Evolutionary conservation across 768 basidiomycete genomes (phyloP), one percentile per base, ranked within the genome.

Genomic region (Dacryopinax primogenitus): DNA sequence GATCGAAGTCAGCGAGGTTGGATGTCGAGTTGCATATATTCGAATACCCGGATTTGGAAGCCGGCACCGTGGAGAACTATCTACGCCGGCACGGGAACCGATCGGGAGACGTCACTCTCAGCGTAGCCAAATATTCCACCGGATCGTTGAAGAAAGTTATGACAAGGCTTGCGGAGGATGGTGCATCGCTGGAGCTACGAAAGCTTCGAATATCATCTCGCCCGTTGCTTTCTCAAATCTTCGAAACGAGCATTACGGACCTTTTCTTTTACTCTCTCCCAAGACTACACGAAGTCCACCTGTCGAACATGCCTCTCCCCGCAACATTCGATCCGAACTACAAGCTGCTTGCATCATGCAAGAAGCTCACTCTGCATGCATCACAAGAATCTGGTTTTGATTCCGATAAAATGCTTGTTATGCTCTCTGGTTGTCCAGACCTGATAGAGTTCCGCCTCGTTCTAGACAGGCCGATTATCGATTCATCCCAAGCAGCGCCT

Each of bases 161-260:
- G 51, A 28, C 23, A 15, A 3, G 51, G 15, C 26, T 58, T 4
- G 51, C 30, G 30, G 51, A 58, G 32, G 51, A 58, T 13, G 26
- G 26, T 11, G 4, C 51, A 6, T 28, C 3, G 30, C 51, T 58
- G 23, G 26, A 58, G 51, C 51, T 58, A 7, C 51, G 51, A 32
- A 58, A 58, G 30, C 51, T 58, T 23, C 51, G 51, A 2, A 58
- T 58, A 26, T 58, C 51, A 9, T 58, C 51, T 30, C 51, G 51
- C 26, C 51, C 51, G 26, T 30, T 58, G 51, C 30, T 58, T 23
- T 23, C 51, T 30, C 51, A 58, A 18, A 58, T 58, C 3, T 58
- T 58, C 26, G 51, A 58, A 7, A 58, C 51, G 51, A 58, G 51
- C 51, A 58, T 58, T 23, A 58, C 51, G 9, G 51, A 58, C 51